These are phyloP conservation scores for Beauveria australis DNA, from an alignment of 2,329 filamentous ascomycete genomes.

Conservation along the genomic window DNA sequence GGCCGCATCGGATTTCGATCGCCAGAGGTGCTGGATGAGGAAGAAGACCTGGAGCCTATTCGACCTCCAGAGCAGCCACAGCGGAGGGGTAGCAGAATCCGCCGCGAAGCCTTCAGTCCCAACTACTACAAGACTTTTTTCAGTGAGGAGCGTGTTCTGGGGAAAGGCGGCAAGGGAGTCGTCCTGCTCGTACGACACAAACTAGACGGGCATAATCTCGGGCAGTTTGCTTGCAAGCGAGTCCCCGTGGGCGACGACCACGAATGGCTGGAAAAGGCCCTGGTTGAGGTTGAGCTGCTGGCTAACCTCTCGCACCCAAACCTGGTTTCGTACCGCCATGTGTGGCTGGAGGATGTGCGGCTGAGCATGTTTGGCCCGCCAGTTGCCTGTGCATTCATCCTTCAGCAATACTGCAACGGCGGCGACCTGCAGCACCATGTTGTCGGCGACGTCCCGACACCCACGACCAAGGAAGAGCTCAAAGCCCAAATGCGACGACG, in stretches of 20 bases:
- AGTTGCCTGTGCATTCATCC: constrained; percentile 90
- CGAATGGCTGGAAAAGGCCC: constrained; percentile 86
- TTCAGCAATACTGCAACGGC: constrained; percentile 94
- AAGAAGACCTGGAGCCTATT: constrained; percentile 1
- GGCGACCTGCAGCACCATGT: constrained; percentile 88
- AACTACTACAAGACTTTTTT: constrained; percentile 94
- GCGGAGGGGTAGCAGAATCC: constrained; percentile 58
- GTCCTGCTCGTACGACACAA: constrained; percentile 90
- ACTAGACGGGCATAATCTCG: constrained; percentile 79
- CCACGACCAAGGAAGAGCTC: constrained; percentile 70
- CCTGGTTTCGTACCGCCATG: constrained; percentile 90
- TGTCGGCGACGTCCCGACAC: constrained; percentile 55
- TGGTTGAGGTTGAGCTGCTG: constrained; percentile 87
- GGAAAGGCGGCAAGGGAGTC: constrained; percentile 87
- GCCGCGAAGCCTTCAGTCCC: constrained; percentile 77
- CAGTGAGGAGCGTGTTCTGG: constrained; percentile 76
- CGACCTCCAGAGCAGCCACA: neutral
- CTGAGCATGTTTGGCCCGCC: constrained; percentile 81
- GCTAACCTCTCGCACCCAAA: constrained; percentile 91
- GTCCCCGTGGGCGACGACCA: constrained; percentile 94
- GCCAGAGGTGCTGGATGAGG: constrained; percentile 19
- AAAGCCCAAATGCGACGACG: constrained; percentile 79
- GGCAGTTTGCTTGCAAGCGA: constrained; percentile 92
- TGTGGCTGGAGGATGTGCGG: constrained; percentile 87
- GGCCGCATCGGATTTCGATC: constrained; percentile 13